phyloP scores from a whole-genome alignment of 495 filamentous ascomycete species.

The Podospora didyma region DNA sequence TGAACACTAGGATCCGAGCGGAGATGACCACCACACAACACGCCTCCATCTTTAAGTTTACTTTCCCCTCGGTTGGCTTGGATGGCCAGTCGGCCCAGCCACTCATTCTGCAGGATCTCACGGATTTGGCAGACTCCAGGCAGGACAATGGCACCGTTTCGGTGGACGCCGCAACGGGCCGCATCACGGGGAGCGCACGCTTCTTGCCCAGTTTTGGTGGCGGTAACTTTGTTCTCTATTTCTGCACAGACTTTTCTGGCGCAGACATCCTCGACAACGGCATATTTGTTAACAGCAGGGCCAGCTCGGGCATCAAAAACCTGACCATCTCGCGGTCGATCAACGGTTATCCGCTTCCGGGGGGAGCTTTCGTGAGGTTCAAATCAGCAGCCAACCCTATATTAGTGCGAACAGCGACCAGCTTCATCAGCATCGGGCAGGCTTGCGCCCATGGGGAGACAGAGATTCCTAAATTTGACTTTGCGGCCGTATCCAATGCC shows the following conservation, averaged over 20 bases:
- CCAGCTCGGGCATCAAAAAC: conserved; percentile 48
- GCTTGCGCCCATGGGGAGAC: conserved; percentile 64
- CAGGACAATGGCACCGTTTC: conserved; percentile 56
- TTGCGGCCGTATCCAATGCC: conserved; percentile 46
- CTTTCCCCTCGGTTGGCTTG: conserved; percentile 45
- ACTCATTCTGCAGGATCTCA: conserved; percentile 61
- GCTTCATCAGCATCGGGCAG: conserved; percentile 62
- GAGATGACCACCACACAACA: conserved; percentile 69
- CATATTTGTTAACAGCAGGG: conserved; percentile 58
- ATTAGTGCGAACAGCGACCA: conserved; percentile 61
- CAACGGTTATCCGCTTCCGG: conserved; percentile 62
- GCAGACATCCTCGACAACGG: conserved; percentile 60
- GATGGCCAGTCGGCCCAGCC: conserved; percentile 46
- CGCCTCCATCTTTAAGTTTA: conserved; percentile 66
- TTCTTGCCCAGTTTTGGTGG: conserved; percentile 69
- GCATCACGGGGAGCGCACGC: conserved; percentile 61
- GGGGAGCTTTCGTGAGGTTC: conserved; percentile 55
- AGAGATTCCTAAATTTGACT: conserved; percentile 67
- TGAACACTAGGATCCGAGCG: conserved; percentile 54
- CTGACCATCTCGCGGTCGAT: conserved; percentile 56
- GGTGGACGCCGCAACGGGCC: conserved; percentile 50
- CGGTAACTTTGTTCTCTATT: conserved; percentile 55
- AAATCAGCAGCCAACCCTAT: conserved; percentile 42
- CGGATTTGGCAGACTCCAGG: conserved; percentile 60
- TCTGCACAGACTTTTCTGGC: conserved; percentile 70